Evolutionary conservation across 2,329 filamentous ascomycete genomes (phyloP).

Genomic region (Tolypocladium cylindrosporum): DNA sequence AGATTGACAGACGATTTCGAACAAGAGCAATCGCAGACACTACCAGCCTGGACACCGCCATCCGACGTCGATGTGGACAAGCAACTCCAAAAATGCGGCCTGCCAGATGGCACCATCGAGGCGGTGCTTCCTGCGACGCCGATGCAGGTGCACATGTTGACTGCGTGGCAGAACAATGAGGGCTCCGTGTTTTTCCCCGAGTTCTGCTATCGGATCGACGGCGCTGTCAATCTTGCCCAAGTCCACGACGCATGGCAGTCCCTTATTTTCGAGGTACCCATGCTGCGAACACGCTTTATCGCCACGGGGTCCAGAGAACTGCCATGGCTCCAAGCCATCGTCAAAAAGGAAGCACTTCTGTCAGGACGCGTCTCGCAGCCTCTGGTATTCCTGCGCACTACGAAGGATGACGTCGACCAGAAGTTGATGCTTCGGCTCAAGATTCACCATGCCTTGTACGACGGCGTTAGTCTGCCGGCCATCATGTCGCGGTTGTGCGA

Average conservation of each 20-base stretch:
- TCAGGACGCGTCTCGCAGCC: constrained; percentile 5
- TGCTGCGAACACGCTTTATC: constrained; percentile 61
- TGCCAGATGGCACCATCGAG: constrained; percentile 39
- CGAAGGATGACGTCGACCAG: constrained; percentile 1
- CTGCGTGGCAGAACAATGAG: constrained; percentile 58
- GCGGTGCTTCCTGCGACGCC: constrained; percentile 58
- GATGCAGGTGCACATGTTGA: constrained; percentile 74
- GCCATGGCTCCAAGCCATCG: constrained; percentile 55
- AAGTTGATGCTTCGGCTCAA: constrained; percentile 34
- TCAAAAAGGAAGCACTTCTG: constrained; percentile 15
- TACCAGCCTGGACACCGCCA: constrained; percentile 18
- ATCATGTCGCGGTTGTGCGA: constrained; percentile 36
- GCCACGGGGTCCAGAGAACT: constrained; percentile 32
- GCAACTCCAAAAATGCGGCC: constrained; percentile 27
- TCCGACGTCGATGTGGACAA: constrained; percentile 23
- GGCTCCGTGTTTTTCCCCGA: constrained; percentile 63
- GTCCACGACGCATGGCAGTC: constrained; percentile 52
- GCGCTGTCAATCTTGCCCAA: constrained; percentile 20
- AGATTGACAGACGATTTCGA: background rate
- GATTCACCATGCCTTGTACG: constrained; percentile 84
- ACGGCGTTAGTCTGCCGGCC: constrained; percentile 65
- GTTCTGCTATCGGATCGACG: constrained; percentile 51
- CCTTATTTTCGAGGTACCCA: constrained; percentile 45
- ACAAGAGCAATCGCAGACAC: background rate
- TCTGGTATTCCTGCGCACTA: constrained; percentile 13